These are phyloP conservation scores for Bipolaris bicolor DNA, from an alignment of 2,329 filamentous ascomycete species.

Conservation along the genomic window DNA sequence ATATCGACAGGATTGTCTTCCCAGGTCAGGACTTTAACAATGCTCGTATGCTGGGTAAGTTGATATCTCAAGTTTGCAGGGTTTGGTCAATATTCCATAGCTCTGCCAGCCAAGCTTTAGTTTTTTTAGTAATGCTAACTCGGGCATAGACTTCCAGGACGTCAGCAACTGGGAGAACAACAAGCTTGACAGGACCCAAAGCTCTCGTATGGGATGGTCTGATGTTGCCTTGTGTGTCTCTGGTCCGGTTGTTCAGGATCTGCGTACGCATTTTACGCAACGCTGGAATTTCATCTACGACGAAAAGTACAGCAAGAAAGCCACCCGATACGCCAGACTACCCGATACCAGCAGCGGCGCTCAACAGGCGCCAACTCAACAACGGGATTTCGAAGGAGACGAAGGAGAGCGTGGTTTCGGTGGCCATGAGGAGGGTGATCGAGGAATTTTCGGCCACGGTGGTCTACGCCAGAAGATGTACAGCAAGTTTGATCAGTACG, in stretches of 20 bases:
- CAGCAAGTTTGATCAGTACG: slow-evolving; percentile 32
- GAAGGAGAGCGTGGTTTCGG: slow-evolving; percentile 48
- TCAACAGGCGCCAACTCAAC: slow-evolving; percentile 45
- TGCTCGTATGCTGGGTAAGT: slow-evolving; percentile 73
- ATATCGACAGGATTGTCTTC: slow-evolving; percentile 78
- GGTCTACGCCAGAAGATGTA: slow-evolving; percentile 39
- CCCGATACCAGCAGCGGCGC: slow-evolving; percentile 39
- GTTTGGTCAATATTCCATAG: background rate
- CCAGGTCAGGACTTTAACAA: slow-evolving; percentile 95
- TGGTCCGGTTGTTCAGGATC: slow-evolving; percentile 75
- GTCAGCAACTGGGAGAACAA: slow-evolving; percentile 83
- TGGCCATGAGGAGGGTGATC: slow-evolving; percentile 38
- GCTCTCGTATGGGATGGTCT: slow-evolving; percentile 90
- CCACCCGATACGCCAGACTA: slow-evolving; percentile 55
- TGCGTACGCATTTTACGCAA: slow-evolving; percentile 79
- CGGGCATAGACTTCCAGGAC: slow-evolving; percentile 67
- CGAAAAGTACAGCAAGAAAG: slow-evolving; percentile 74
- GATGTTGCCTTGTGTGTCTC: slow-evolving; percentile 79
- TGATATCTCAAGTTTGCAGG: background rate
- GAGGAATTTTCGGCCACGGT: slow-evolving; percentile 40
- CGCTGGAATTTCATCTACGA: slow-evolving; percentile 91
- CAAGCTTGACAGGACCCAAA: slow-evolving; percentile 79
- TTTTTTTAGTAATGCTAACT: slow-evolving; percentile 19
- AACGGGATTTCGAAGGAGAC: slow-evolving; percentile 42
- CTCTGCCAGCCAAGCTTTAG: background rate